Evolutionary conservation across 2,329 filamentous ascomycete genomes (phyloP).

Genomic region (Corynespora cassiicola): DNA sequence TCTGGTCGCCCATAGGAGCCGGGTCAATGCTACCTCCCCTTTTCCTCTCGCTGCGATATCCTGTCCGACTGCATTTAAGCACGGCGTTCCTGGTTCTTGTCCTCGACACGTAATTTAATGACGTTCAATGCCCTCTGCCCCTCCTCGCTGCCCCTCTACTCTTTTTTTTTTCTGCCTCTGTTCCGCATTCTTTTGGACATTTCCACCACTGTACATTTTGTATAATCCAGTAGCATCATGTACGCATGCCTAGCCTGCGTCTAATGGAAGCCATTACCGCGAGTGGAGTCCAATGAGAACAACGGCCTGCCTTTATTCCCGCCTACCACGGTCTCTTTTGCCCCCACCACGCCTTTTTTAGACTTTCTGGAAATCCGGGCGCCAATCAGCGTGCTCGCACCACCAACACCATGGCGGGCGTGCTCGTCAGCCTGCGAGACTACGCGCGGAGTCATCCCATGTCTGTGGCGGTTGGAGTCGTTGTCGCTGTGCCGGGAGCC

Average conservation of each 20-base stretch:
- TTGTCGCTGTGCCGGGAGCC: constrained; percentile 24
- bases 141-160: constrained; percentile 15
- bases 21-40: constrained; percentile 32
- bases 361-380: too few relatives aligned
- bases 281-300: constrained; percentile 4
- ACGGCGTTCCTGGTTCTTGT: constrained; percentile 32
- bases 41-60: constrained; percentile 41
- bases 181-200: constrained; percentile 8
- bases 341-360: too few relatives aligned
- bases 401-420: constrained; percentile 25
- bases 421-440: constrained; percentile 25
- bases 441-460: constrained; percentile 29
- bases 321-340: too few relatives aligned
- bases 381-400: too few relatives aligned
- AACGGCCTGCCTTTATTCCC: too few relatives aligned
- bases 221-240: constrained; percentile 20
- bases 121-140: constrained; percentile 24
- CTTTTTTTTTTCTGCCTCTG: constrained; percentile 9
- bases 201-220: constrained; percentile 11
- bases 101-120: constrained; percentile 29
- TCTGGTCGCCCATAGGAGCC: constrained; percentile 24
- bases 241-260: constrained; percentile 17
- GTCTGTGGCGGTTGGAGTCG: constrained; percentile 22
- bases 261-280: constrained; percentile 32
- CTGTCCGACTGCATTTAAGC: constrained; percentile 37